Conservation (phyloP, 2,329 filamentous ascomycete genomes). For the Aureobasidium sp. region DNA sequence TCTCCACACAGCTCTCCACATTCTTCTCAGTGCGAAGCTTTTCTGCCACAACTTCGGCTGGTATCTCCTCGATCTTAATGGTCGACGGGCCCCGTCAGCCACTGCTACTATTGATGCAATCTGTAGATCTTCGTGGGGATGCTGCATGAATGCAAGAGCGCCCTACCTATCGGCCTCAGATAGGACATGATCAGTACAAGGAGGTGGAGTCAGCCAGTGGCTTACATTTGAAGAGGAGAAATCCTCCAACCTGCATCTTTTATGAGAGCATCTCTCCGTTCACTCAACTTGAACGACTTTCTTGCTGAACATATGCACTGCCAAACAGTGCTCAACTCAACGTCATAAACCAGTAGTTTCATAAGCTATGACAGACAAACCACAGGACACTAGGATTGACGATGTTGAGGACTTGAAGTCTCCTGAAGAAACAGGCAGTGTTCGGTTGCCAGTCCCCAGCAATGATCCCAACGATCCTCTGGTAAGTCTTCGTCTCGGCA, state of each 20-base stretch:
- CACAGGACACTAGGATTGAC: background rate
- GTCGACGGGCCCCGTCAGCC: background rate
- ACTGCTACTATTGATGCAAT: background rate
- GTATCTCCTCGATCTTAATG: background rate
- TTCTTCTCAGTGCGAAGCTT: background rate
- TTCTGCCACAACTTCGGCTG: background rate
- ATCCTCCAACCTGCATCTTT: background rate
- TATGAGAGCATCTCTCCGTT: background rate
- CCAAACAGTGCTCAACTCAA: too few species aligned
- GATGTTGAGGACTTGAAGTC: background rate
- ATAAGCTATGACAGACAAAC: background rate
- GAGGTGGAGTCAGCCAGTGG: background rate
- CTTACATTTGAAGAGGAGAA: background rate
- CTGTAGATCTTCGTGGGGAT: conserved; percentile 5
- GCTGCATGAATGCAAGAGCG: background rate
- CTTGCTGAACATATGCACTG: too few species aligned
- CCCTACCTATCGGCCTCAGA: background rate
- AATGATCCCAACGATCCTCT: conserved; percentile 23
- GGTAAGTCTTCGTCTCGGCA: background rate
- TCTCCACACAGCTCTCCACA: background rate
- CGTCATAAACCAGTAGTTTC: background rate
- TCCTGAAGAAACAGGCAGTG: background rate
- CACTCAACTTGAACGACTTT: background rate
- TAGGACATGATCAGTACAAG: background rate
- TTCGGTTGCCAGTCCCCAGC: conserved; percentile 2